Base-by-base conservation (phyloP, 2,329 filamentous ascomycete species). In the Bipolaris sorokiniana region DNA sequence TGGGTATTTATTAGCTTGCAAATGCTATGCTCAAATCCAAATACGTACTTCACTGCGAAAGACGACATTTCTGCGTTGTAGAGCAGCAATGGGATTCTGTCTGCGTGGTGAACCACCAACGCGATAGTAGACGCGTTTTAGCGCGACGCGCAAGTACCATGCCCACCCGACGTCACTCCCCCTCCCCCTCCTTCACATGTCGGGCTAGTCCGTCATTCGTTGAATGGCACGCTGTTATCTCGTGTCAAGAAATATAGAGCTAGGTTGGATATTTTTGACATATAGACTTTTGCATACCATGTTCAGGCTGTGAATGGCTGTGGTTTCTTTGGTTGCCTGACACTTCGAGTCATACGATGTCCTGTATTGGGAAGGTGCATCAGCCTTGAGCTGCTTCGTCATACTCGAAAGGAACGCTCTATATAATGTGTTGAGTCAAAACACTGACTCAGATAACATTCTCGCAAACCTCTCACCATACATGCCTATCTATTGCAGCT, bases 61-160 rank as follows among this genome's bases (percentile, higher is more conserved):
- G 66, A 63, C 22, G 69, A 60, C 71, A 74, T 74, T 26, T 37
- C 38, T 40, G 58, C 41, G 59, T 36, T 48, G 48, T 49, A 20
- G 33, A 57, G 51, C 49, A 56, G 52, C 36, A 49, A 59, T 56
- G 49, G 52, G 48, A 26, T 47, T 58, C 37, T 34, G 18, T 52
- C 38, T 7, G 48, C 37, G 49, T 48, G 42, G 52, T 60, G 58
- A 56, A 40, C 34, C 46, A 26, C 33, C 47, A 42, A 63, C 57
- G 62, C 56, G 59, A 48, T 28, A 5, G 49, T 46, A 57, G 53
- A 62, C 67, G 67, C 68, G 71, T 67, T 59, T 66, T 68, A 67
- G 64, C 67, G 64, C 51, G 61, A 46, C 49, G 56, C 58, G 65
- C 64, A 63, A 59, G 60, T 45, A 44, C 57, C 53, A 53, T 41